Conservation (phyloP, 2,329 filamentous ascomycete genomes). For the Didymella exigua region DNA sequence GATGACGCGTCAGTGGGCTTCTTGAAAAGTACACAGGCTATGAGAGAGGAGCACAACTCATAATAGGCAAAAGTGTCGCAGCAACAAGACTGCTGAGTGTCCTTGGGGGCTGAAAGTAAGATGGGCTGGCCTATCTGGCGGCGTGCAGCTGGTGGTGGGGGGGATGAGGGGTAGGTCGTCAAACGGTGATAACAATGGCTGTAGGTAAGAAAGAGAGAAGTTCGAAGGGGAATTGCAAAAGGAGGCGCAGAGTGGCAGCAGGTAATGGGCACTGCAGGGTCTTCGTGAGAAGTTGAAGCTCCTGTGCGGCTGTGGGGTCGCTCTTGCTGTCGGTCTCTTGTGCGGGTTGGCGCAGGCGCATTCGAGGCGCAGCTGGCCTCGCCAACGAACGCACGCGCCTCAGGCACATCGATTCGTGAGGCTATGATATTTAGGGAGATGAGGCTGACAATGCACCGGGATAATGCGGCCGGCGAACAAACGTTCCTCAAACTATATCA, state of each 20-base stretch:
- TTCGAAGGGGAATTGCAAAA: constrained; percentile 20
- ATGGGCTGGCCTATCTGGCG: constrained; percentile 37
- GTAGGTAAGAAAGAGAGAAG: constrained; percentile 19
- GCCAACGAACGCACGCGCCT: constrained; percentile 13
- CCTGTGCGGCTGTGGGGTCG: constrained; percentile 36
- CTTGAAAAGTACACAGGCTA: background rate
- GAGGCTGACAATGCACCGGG: constrained; percentile 7
- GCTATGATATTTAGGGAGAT: constrained; percentile 18
- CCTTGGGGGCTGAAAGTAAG: constrained; percentile 39
- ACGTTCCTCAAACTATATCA: no score
- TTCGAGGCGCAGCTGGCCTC: constrained; percentile 30
- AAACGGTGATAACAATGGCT: constrained; percentile 29
- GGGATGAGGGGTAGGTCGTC: constrained; percentile 38
- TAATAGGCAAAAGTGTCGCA: constrained; percentile 36
- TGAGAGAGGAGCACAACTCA: constrained; percentile 41
- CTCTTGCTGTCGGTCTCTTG: constrained; percentile 30
- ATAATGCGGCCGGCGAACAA: background rate
- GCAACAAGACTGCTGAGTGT: constrained; percentile 36
- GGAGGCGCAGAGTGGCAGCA: constrained; percentile 26
- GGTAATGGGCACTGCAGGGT: constrained; percentile 24
- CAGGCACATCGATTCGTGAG: constrained; percentile 14
- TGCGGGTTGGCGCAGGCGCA: constrained; percentile 27
- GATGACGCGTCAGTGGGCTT: constrained; percentile 21
- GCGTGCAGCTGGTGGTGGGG: constrained; percentile 36
- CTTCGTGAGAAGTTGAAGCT: constrained; percentile 26